Conservation (phyloP, 345 rosid species). For the Theobroma cacao region DNA sequence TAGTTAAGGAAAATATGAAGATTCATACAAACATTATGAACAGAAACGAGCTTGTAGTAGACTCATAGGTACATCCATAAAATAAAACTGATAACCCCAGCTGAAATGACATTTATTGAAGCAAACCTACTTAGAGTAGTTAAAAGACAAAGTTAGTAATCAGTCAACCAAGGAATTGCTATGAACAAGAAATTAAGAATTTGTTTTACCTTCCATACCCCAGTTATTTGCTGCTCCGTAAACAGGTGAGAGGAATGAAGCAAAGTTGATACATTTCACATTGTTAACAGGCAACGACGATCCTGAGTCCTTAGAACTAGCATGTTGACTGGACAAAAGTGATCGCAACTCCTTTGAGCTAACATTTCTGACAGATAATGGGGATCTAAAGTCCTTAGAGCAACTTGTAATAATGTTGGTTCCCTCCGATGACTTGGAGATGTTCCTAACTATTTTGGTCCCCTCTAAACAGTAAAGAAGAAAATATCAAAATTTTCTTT, state of each 20-base stretch:
- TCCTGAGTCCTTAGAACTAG: background rate
- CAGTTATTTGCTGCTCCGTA: slow-evolving; percentile 15
- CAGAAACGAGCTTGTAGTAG: background rate
- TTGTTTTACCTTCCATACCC: slow-evolving; percentile 18
- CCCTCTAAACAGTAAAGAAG: background rate
- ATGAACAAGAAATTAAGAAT: background rate
- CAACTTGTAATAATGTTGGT: background rate
- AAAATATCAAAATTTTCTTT: background rate
- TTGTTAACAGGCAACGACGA: background rate
- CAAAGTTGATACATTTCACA: background rate
- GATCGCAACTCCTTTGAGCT: background rate
- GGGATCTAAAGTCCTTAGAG: background rate
- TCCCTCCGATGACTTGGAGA: background rate
- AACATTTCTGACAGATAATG: background rate
- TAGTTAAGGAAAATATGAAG: background rate
- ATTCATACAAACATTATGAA: background rate
- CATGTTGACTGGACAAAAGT: background rate
- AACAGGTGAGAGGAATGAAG: slow-evolving; percentile 12
- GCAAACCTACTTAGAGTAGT: background rate
- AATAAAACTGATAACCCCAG: background rate
- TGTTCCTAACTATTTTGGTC: background rate
- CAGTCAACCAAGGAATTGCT: background rate
- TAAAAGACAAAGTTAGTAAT: background rate
- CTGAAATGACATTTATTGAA: background rate
- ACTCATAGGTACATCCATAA: background rate